phyloP scores from a whole-genome alignment of 495 filamentous ascomycete species.

The Monascus purpureus region DNA sequence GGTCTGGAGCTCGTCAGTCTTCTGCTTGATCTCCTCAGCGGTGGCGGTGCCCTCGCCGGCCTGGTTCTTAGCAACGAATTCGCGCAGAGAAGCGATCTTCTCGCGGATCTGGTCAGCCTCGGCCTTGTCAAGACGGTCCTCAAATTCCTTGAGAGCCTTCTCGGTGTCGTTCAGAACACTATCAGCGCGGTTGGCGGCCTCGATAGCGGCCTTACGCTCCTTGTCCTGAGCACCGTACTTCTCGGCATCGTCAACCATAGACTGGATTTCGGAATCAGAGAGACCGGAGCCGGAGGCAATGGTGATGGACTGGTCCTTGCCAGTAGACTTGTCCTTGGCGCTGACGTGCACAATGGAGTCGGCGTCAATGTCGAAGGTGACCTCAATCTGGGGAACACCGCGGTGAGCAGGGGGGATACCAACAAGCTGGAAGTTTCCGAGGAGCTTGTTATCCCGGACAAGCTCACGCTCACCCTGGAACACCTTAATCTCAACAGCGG shows the following conservation, averaged over 20 bases:
- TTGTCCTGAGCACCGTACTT: constrained; percentile 90
- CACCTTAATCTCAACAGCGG: constrained; percentile 99
- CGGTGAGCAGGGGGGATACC: constrained; percentile 96
- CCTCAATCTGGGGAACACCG: constrained; percentile 95
- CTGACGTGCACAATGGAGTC: constrained; percentile 98
- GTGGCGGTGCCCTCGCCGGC: constrained; percentile 75
- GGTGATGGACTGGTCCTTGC: constrained; percentile 99
- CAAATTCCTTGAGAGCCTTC: constrained; percentile 93
- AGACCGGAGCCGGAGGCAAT: constrained; percentile 98
- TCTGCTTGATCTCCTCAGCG: constrained; percentile 86
- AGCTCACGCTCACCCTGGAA: constrained; percentile 99
- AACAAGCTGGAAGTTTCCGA: constrained; percentile 99
- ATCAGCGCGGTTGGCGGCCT: constrained; percentile 93
- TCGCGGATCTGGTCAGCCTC: constrained; percentile 85
- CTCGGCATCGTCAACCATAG: constrained; percentile 96
- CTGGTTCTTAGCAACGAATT: constrained; percentile 90
- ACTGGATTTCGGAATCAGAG: constrained; percentile 83
- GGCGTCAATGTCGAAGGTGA: constrained; percentile 98
- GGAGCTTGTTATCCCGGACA: constrained; percentile 95
- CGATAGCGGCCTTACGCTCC: constrained; percentile 89
- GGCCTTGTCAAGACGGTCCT: constrained; percentile 90
- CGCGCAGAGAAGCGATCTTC: constrained; percentile 82
- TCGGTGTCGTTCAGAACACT: constrained; percentile 94
- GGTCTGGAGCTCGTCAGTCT: constrained; percentile 94
- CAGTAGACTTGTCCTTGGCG: constrained; percentile 98